phyloP scores from a whole-genome alignment of 768 basidiomycete species.

The button mushroom (Agaricus bisporus) region DNA sequence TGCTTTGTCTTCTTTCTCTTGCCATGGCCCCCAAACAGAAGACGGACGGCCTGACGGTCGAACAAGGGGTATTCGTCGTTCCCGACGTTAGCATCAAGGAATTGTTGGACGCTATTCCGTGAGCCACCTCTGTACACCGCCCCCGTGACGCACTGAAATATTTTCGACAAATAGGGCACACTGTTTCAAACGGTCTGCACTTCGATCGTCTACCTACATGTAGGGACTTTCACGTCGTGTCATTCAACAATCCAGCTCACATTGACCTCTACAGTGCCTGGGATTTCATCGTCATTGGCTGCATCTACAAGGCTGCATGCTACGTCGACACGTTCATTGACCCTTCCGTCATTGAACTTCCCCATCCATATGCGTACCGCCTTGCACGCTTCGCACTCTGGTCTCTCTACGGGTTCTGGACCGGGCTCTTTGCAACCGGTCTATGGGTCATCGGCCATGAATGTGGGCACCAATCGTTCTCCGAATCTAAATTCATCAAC shows the following conservation, averaged over 20 bases:
- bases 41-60: conserved; percentile 27
- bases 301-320: conserved; percentile 60
- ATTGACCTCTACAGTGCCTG: conserved; percentile 41
- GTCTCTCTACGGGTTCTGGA: conserved; percentile 75
- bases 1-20: conserved; percentile 11
- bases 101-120: conserved; percentile 79
- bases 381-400: conserved; percentile 63
- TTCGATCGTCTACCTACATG: conserved; percentile 77
- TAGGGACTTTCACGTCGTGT: conserved; percentile 26
- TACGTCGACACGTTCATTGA: conserved; percentile 61
- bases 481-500: conserved; percentile 86
- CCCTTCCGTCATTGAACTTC: conserved; percentile 46
- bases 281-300: conserved; percentile 68
- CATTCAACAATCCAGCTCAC: not conserved
- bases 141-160: conserved; percentile 7
- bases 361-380: conserved; percentile 56
- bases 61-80: conserved; percentile 61
- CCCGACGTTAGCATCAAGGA: conserved; percentile 89
- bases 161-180: conserved; percentile 44
- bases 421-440: conserved; percentile 86
- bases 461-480: conserved; percentile 96
- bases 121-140: conserved; percentile 22
- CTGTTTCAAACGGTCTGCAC: conserved; percentile 86
- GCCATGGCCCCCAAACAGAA: conserved; percentile 29
- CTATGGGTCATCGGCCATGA: conserved; percentile 95